A percentile compares a stretch with the other conserved stretches of the same genome.
These are phyloP conservation scores for Asterophora lycoperdoides DNA, from an alignment of 768 basidiomycete genomes.

Conservation along the genomic window DNA sequence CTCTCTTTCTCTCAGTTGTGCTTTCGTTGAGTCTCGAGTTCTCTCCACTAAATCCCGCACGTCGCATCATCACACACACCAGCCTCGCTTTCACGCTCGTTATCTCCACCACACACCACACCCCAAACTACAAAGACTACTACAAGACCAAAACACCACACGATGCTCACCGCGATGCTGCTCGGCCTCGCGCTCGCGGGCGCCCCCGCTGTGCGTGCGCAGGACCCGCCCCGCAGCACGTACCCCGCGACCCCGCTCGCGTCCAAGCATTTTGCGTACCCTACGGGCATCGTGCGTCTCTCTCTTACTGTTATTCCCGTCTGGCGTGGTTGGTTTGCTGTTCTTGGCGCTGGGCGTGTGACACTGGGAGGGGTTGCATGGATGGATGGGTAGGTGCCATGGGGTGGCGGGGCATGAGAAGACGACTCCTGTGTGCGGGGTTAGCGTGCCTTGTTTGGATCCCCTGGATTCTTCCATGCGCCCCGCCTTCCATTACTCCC, in stretches of 20 bases:
- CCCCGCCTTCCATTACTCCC: too few relatives aligned
- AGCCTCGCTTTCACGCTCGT: too few relatives aligned
- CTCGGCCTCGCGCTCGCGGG: neutral
- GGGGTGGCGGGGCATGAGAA: too few relatives aligned
- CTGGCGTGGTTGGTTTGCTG: too few relatives aligned
- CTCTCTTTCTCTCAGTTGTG: neutral
- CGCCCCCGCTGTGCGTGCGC: neutral
- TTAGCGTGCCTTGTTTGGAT: too few relatives aligned
- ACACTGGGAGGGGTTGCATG: neutral
- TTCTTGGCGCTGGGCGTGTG: too few relatives aligned
- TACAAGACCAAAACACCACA: neutral
- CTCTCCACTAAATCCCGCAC: too few relatives aligned
- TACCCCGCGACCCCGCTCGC: slow-evolving; percentile 39
- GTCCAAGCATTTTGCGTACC: slow-evolving; percentile 38
- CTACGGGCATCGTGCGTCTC: slow-evolving; percentile 34
- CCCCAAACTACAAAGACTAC: neutral
- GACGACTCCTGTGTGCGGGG: too few relatives aligned
- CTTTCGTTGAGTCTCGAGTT: too few relatives aligned
- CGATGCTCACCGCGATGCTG: neutral
- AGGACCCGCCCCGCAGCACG: slow-evolving; percentile 21
- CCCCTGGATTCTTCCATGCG: too few relatives aligned
- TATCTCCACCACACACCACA: too few relatives aligned
- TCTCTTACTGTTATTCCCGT: neutral
- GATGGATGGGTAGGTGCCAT: neutral
- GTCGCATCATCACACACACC: too few relatives aligned